Base-by-base conservation (phyloP, 768 basidiomycete genomes). In the Termitomyces bulborhizus region DNA sequence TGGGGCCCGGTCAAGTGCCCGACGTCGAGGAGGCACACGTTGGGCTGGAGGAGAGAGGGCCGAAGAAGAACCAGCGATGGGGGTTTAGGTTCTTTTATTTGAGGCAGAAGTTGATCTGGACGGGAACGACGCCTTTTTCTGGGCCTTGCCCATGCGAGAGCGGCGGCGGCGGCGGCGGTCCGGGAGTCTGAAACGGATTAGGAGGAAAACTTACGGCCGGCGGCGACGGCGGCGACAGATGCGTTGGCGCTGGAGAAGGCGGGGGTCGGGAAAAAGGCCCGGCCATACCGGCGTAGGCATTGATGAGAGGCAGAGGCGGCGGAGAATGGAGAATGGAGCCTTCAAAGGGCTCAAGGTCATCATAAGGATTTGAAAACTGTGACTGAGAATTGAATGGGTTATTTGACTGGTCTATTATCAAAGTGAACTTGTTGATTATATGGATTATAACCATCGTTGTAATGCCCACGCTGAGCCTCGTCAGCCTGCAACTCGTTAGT, bases 371-470 rank as follows among this genome's bases (percentile, higher is more conserved):
- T 12, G 32, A 11, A 34, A 34, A 34, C 0, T 37, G 36, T 16
- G 36, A 37, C 29, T 31, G 29, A 6, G 29, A 21, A 36, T 39
- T 39, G 39, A 39, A 39, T 39, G 39, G 39, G 39, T 39, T n/a
- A 39, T 36, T 36, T 36, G 36, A 15, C 32, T 3, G 32, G 32
- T 36, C 36, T 36, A 15, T 36, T 36, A 36, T 57, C 21, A 51
- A 47, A 43, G 55, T 73, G 68, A 58, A 73, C 72, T 41, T 71
- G 75, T 57, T 78, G 77, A 56, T 69, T 65, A 58, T 85, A 82
- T 7, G 80, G 76, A 57, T 71, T 73, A 66, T 84, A 84, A 0
- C 85, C 84, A 55, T 89, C 86, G 63, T 86, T 85, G 68, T 88
- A 86, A 54, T 78, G 79, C 29, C 79, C 69, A 16, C 71, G 76